phyloP scores from a whole-genome alignment of 1,284 basidiomycete genomes.

The Ceratobasidium sp. region DNA sequence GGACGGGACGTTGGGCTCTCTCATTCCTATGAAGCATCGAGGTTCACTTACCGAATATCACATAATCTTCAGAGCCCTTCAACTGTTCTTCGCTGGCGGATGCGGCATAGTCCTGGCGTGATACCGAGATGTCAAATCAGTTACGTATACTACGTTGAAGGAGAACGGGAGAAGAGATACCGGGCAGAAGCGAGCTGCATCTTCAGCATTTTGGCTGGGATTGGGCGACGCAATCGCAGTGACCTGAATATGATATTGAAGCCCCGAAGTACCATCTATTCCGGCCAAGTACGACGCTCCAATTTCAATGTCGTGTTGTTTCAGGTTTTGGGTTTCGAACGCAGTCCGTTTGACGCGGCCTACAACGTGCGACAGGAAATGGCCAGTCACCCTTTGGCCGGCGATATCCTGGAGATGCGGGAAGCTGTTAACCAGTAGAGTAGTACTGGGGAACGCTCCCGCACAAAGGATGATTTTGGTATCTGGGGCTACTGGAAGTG shows the following conservation, averaged over 20 bases:
- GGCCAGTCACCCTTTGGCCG: conserved; percentile 48
- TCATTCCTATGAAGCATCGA: too few relatives aligned
- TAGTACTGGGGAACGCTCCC: conserved; percentile 52
- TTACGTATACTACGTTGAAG: not conserved
- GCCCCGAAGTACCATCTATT: conserved; percentile 42
- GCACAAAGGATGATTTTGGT: conserved; percentile 53
- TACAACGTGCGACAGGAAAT: conserved; percentile 50
- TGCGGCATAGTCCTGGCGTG: conserved; percentile 46
- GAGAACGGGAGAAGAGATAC: not conserved
- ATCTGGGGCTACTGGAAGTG: conserved; percentile 24
- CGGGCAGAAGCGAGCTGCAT: conserved; percentile 48
- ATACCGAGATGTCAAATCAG: not conserved
- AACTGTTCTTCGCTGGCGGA: conserved; percentile 47
- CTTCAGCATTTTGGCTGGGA: conserved; percentile 47
- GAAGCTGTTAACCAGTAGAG: conserved; percentile 52
- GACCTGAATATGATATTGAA: conserved; percentile 52
- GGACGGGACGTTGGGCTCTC: too few relatives aligned
- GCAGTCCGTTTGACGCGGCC: conserved; percentile 46
- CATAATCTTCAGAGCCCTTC: conserved; percentile 46
- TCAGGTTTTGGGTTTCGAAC: conserved; percentile 22
- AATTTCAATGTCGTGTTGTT: conserved; percentile 46
- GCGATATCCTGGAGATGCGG: conserved; percentile 28
- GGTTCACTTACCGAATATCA: conserved; percentile 45
- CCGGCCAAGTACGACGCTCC: conserved; percentile 51
- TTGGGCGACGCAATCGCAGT: conserved; percentile 49